Evolutionary conservation across 2,329 filamentous ascomycete species (phyloP).

Genomic region (Phialophora tarda): DNA sequence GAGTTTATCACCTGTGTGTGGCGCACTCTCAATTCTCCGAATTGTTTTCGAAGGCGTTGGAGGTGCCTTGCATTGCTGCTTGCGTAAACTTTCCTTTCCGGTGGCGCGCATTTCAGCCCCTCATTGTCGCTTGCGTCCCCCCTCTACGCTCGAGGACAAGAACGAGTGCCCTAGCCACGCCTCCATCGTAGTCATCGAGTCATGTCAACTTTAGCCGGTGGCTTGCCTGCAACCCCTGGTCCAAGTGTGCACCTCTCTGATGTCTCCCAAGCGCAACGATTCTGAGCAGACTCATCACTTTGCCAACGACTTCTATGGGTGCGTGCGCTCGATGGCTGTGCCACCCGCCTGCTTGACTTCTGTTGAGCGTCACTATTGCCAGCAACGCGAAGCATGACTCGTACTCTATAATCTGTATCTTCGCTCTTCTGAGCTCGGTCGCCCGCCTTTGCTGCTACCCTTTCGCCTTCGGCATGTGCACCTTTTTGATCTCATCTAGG

Average conservation of each 20-base stretch:
- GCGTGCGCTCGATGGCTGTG: neutral
- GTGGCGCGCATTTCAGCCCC: neutral
- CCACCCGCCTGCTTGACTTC: neutral
- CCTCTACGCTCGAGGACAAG: neutral
- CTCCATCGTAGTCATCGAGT: neutral
- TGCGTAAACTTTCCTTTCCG: neutral
- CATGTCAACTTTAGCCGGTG: slow-evolving; percentile 9
- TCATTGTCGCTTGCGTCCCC: neutral
- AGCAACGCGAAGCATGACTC: neutral
- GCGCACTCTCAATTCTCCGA: neutral
- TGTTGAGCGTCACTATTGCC: neutral
- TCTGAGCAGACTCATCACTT: neutral
- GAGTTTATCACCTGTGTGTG: neutral
- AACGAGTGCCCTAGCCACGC: neutral
- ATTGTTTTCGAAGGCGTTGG: neutral
- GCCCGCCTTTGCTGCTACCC: neutral
- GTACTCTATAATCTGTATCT: neutral
- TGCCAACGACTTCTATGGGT: neutral
- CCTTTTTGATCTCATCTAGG: slow-evolving; percentile 5
- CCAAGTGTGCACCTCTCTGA: neutral
- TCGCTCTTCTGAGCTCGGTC: neutral
- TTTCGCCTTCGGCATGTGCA: slow-evolving; percentile 15
- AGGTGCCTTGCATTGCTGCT: slow-evolving; percentile 8
- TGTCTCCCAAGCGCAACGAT: neutral
- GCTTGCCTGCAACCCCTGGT: neutral